Percentiles rank a stretch among this genome's conserved stretches.
Evolutionary conservation across 306 rosid species (phyloP).

Genomic region (Lathyrus oleraceus): DNA sequence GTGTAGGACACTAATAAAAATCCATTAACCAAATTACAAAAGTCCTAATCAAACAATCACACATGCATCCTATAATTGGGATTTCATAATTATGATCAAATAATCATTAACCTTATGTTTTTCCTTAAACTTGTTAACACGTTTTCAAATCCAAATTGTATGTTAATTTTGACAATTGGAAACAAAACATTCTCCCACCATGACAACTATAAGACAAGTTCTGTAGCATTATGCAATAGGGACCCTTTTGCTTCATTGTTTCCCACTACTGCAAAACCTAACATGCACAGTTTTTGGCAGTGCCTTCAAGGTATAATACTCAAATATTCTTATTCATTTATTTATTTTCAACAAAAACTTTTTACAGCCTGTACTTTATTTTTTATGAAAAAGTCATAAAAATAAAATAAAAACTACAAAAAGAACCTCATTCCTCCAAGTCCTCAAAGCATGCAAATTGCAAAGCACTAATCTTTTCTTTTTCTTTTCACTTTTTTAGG

Average conservation of each 20-base stretch:
- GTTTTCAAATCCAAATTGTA: neutral
- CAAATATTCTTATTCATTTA: constrained; percentile 24
- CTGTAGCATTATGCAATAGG: constrained; percentile 45
- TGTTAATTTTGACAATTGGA: constrained; percentile 32
- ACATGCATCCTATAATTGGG: constrained; percentile 38
- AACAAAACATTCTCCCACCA: constrained; percentile 42
- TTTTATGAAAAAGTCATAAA: constrained; percentile 24
- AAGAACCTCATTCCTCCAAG: constrained; percentile 36
- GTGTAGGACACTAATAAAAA: constrained; percentile 31
- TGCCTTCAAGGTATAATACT: constrained; percentile 16
- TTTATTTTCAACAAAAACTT: constrained; percentile 35
- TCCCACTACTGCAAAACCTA: constrained; percentile 67
- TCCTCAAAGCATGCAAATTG: constrained; percentile 38
- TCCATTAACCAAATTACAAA: constrained; percentile 38
- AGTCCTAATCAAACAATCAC: constrained; percentile 46
- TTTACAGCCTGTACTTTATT: constrained; percentile 58
- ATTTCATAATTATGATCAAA: constrained; percentile 16
- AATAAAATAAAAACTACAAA: constrained; percentile 19
- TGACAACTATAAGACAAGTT: constrained; percentile 66
- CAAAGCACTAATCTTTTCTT: constrained; percentile 15
- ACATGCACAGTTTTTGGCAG: constrained; percentile 48
- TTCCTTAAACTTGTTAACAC: neutral
- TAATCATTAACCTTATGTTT: constrained; percentile 10
- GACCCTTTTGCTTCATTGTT: constrained; percentile 64
- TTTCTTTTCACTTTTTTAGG: constrained; percentile 2